phyloP scores from a whole-genome alignment of 805 yeast genomes.

The Yarrowia porcina region DNA sequence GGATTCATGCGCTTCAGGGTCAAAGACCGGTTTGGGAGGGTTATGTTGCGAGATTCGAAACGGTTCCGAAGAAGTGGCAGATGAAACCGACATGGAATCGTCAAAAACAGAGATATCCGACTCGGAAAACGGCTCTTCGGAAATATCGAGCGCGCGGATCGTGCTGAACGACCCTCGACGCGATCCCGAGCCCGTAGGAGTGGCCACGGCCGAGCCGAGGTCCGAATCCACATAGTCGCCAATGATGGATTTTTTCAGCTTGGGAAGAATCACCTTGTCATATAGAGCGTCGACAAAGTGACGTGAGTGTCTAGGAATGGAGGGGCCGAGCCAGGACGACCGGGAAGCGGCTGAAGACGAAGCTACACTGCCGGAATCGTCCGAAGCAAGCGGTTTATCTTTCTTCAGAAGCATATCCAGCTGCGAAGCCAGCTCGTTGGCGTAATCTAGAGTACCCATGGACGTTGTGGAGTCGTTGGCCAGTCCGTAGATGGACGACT shows the following conservation, averaged over 20 bases:
- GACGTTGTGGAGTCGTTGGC: conserved; percentile 16
- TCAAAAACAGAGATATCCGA: conserved; percentile 16
- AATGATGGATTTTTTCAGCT: conserved; percentile 12
- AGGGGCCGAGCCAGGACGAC: background rate
- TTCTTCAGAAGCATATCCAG: conserved; percentile 9
- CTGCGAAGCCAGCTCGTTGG: conserved; percentile 15
- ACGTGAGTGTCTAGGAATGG: conserved; percentile 15
- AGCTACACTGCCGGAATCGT: background rate
- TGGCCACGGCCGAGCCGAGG: conserved; percentile 5
- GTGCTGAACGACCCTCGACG: conserved; percentile 11
- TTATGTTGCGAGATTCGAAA: conserved; percentile 8
- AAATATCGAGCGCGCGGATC: conserved; percentile 12
- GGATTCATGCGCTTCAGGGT: conserved; percentile 2
- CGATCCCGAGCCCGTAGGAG: conserved; percentile 18
- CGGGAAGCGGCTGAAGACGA: background rate
- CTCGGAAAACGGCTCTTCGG: conserved; percentile 24
- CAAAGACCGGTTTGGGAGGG: conserved; percentile 16
- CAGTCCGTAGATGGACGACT: background rate
- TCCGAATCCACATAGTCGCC: conserved; percentile 12
- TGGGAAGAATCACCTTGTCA: conserved; percentile 16
- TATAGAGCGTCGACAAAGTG: conserved; percentile 22
- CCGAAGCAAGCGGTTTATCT: background rate
- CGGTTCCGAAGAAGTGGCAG: background rate
- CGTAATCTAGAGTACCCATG: conserved; percentile 20
- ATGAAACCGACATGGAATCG: background rate